Base-by-base conservation (phyloP, 352 stramenopile species). In the Pythium biforme region DNA sequence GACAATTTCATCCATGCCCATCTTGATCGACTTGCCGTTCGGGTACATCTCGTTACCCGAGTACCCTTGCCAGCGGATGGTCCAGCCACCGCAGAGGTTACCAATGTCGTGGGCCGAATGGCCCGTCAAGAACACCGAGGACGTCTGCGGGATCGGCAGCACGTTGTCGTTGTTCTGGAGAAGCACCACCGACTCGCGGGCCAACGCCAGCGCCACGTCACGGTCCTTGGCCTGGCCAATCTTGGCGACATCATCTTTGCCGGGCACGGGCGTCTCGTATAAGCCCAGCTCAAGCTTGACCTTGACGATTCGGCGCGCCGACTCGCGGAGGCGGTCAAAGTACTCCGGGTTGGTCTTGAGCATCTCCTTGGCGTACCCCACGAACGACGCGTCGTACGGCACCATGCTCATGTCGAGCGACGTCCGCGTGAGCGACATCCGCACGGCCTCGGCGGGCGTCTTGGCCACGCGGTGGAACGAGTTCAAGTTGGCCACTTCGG, bases 391-490 rank as follows among this genome's bases (percentile, higher is more conserved):
- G 29, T 72, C 52, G 69, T 73, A 60, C 15, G 66, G 59, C 26
- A 88, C 80, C 86, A 95, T 95, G 59, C 75, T 89, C 78, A 96
- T 94, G 59, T 96, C 88, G 23, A 95, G 68, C 39, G 68, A 79
- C 10, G 83, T 87, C 45, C 88, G 80, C 40, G 57, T 45, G 55
- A 95, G 73, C 22, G 81, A 54, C 26, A 81, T 58, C 10, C 65
- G 66, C 6, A 86, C 64, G n/a, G 83, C 78, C 37, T 89, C 70
- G 1, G 59, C 54, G 6, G 45, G 26, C 27, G 59, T 71, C 15
- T 63, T 64, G 12, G 72, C 75, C 22, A 85, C 74, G 22, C 73
- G 69, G 67, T 96, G 88, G 64, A 70, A 92, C 25, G 64, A 50
- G 22, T 84, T 50, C 7, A 90, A 49, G 65, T 94, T 94, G 39